Conservation (phyloP, 129 eudicot species). For the Flaveria robusta region DNA sequence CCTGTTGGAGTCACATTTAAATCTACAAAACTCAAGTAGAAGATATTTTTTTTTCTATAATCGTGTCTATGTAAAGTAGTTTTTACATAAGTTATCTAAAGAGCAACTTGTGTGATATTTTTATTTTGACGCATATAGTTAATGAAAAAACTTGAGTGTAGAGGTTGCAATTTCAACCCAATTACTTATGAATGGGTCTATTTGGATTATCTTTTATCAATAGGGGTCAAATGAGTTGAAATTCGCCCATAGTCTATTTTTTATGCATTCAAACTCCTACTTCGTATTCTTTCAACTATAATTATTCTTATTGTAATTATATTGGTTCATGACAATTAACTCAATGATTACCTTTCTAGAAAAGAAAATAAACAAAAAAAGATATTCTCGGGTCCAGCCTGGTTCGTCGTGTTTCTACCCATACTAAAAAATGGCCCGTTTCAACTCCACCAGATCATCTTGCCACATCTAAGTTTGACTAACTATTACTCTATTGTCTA, state of each 20-base stretch:
- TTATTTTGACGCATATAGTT: too few relatives aligned
- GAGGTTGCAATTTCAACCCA: neutral
- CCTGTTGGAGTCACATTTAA: too few relatives aligned
- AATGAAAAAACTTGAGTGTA: too few relatives aligned
- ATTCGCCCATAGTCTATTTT: neutral
- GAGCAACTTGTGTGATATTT: too few relatives aligned
- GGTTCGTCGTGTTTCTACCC: neutral
- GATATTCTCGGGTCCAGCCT: neutral
- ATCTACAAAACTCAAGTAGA: too few relatives aligned
- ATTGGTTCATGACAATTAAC: neutral
- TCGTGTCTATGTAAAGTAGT: too few relatives aligned
- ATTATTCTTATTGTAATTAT: neutral
- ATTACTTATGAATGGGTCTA: neutral
- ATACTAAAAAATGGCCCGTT: neutral
- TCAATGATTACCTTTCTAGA: neutral
- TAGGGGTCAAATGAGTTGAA: neutral
- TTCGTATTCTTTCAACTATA: neutral
- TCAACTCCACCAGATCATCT: neutral
- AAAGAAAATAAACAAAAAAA: neutral
- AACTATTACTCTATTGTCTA: constrained; percentile 3
- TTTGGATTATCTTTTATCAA: neutral
- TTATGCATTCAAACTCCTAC: neutral
- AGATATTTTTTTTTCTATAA: too few relatives aligned
- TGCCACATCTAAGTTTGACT: neutral
- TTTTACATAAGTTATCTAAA: too few relatives aligned